phyloP scores from a whole-genome alignment of 257 asterid genomes.

The Salvia rosmarinus region DNA sequence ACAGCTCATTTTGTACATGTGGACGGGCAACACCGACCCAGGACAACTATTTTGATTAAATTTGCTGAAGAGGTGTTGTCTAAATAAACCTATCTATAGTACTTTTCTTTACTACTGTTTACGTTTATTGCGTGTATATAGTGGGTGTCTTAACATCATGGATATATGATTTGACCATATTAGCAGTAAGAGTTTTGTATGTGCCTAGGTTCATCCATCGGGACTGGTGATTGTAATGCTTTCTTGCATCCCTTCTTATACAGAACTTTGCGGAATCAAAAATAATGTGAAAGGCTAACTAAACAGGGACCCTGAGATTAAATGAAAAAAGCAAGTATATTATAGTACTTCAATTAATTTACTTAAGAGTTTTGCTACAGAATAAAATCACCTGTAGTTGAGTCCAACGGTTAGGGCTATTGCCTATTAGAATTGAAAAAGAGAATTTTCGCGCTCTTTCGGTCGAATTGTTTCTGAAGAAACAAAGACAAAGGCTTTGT shows the following conservation, averaged over 20 bases:
- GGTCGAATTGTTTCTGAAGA: background rate
- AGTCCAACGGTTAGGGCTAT: background rate
- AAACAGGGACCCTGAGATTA: slow-evolving; percentile 12
- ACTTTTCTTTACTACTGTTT: background rate
- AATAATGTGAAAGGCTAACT: background rate
- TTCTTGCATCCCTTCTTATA: slow-evolving; percentile 13
- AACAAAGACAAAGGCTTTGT: background rate
- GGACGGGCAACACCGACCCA: slow-evolving; percentile 90
- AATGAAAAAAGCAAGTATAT: background rate
- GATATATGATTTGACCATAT: background rate
- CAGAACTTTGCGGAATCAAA: background rate
- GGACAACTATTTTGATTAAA: slow-evolving; percentile 94
- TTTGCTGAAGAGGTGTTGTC: slow-evolving; percentile 86
- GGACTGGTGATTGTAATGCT: background rate
- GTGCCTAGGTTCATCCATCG: background rate
- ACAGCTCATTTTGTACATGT: slow-evolving; percentile 98
- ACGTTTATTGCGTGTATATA: slow-evolving; percentile 15
- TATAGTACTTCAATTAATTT: background rate
- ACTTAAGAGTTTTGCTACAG: background rate
- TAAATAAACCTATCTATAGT: slow-evolving; percentile 66
- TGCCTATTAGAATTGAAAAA: background rate
- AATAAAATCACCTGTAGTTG: background rate
- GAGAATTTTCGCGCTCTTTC: background rate
- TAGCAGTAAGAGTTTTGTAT: background rate
- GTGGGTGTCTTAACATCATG: slow-evolving; percentile 18